Evolutionary conservation across 1,284 basidiomycete genomes (phyloP).

Genomic region (Erythrobasidium hasegawianum): DNA sequence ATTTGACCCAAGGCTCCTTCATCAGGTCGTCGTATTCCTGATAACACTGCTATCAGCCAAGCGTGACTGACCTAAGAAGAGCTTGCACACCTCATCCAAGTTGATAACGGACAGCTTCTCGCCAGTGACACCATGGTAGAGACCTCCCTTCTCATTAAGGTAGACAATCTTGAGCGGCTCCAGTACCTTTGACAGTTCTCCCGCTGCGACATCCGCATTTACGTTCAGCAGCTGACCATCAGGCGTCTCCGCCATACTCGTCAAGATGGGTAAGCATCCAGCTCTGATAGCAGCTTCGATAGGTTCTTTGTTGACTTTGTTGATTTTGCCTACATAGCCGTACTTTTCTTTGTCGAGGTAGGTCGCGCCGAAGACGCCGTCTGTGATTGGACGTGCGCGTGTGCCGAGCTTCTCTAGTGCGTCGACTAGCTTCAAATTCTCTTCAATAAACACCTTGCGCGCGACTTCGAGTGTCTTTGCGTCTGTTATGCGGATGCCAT

Average conservation of each 20-base stretch:
- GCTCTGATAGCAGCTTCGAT: constrained; percentile 91
- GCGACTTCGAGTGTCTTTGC: constrained; percentile 87
- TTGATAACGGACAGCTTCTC: constrained; percentile 95
- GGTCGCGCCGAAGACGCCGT: constrained; percentile 90
- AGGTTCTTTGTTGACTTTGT: constrained; percentile 85
- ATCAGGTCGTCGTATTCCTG: constrained; percentile 94
- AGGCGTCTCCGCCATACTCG: constrained; percentile 80
- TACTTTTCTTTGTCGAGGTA: constrained; percentile 92
- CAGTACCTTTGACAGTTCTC: constrained; percentile 89
- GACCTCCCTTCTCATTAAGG: constrained; percentile 95
- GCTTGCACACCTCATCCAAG: constrained; percentile 84
- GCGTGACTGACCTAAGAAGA: neutral
- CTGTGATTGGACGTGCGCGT: constrained; percentile 89
- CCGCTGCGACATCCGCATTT: constrained; percentile 93
- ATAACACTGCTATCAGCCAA: neutral
- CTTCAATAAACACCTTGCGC: constrained; percentile 87
- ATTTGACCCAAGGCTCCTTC: constrained; percentile 99
- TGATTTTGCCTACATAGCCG: constrained; percentile 90
- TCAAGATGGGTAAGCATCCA: constrained; percentile 87
- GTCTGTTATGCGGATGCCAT: constrained; percentile 83
- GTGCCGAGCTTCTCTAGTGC: constrained; percentile 89
- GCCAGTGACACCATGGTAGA: constrained; percentile 94
- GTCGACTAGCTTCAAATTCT: constrained; percentile 85
- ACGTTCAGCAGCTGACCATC: constrained; percentile 95
- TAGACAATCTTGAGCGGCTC: constrained; percentile 99